Evolutionary conservation across 768 basidiomycete species (phyloP), one percentile per base, ranked within the genome.

Genomic region (Mycena sanguinolenta): DNA sequence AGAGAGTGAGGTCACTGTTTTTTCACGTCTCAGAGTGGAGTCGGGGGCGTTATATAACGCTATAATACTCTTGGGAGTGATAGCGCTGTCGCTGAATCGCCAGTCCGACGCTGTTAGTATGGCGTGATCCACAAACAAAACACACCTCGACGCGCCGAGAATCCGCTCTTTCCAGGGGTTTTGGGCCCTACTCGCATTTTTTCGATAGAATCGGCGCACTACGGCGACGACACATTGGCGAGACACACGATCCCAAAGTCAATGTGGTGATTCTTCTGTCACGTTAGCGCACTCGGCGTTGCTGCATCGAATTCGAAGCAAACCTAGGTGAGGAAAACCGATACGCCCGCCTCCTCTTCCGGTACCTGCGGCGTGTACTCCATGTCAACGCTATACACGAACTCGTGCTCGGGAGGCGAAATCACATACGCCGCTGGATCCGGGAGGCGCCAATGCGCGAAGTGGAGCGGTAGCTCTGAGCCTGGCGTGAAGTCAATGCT

Each of bases 271-370:
- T 72, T 72, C 71, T 71, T 32, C 5, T 2, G 17, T 8, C 17
- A n/a, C n/a, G 44, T 25, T 21, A 28, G 13, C 19, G 23, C 27
- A 27, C 5, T 4, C 55, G 49, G 16, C 21, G 13, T 49, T 1
- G 7, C 3, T 5, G 16, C 9, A n/a, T n/a, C n/a, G n/a, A 14
- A 46, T n/a, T 32, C 25, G n/a, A 44, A 21, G 44, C 63, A 14
- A 23, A 67, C 70, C 61, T 78, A 79, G 2, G 77, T 77, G 8
- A 80, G 70, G 75, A 81, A 81, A 10, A 79, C 75, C 17, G 76
- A 77, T 1, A 80, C 69, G 1, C 80, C 80, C 13, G 76, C 79
- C 63, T 81, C 79, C 46, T 80, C 78, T 30, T 76, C 77, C 1
- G 59, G 65, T 30, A 58, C 36, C 12, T 68, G 67, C 3, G 77